These are phyloP conservation scores for Xerocomellus amylosporus DNA, from an alignment of 768 basidiomycete species.

Conservation along the genomic window DNA sequence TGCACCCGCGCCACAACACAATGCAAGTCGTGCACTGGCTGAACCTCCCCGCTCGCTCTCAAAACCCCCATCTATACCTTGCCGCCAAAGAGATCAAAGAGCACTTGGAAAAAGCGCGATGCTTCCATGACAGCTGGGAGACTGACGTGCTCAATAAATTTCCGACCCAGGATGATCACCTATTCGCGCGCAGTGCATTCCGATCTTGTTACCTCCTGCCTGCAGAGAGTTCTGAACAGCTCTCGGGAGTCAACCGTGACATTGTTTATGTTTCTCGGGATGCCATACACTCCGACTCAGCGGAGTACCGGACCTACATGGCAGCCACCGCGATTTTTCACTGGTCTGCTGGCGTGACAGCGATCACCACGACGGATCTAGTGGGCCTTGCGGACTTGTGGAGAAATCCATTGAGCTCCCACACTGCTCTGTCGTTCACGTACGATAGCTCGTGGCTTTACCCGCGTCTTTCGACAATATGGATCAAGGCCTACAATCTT, in stretches of 20 bases:
- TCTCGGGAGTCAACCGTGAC: neutral
- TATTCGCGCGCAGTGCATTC: slow-evolving; percentile 14
- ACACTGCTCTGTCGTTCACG: neutral
- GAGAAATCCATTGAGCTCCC: neutral
- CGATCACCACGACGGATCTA: neutral
- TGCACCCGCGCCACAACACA: slow-evolving; percentile 28
- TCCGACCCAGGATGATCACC: neutral
- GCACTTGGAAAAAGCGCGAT: slow-evolving; percentile 12
- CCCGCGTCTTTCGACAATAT: slow-evolving; percentile 14
- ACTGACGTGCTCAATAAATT: neutral
- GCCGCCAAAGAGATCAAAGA: slow-evolving; percentile 27
- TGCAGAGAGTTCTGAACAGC: neutral
- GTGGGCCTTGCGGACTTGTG: neutral
- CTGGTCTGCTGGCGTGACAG: neutral
- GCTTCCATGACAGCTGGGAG: slow-evolving; percentile 3
- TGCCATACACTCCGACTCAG: neutral
- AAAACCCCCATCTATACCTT: slow-evolving; percentile 26
- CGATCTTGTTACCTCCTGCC: slow-evolving; percentile 14
- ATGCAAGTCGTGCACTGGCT: slow-evolving; percentile 41
- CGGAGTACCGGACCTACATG: slow-evolving; percentile 5
- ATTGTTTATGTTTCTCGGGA: slow-evolving; percentile 12
- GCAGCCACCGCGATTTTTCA: neutral
- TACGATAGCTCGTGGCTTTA: slow-evolving; percentile 29
- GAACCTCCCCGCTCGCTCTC: slow-evolving; percentile 21
- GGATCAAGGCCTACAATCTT: slow-evolving; percentile 28